These are phyloP conservation scores for Gymnopilus junonius DNA, from an alignment of 768 basidiomycete genomes.

Conservation along the genomic window DNA sequence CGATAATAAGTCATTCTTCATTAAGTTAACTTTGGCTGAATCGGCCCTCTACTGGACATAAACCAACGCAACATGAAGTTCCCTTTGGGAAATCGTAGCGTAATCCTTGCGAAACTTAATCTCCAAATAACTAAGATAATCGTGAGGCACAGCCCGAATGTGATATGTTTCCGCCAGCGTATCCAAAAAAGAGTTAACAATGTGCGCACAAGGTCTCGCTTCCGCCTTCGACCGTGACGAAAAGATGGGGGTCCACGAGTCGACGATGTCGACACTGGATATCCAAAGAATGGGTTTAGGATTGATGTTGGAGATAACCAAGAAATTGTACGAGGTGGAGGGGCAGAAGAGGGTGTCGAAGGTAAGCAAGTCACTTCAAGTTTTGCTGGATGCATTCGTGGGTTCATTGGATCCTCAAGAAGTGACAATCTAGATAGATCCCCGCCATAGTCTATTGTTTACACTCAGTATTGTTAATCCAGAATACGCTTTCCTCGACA, in stretches of 20 bases:
- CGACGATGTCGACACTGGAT: constrained; percentile 50
- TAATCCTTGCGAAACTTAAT: constrained; percentile 23
- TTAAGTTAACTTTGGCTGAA: background rate
- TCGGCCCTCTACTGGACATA: constrained; percentile 8
- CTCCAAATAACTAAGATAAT: constrained; percentile 32
- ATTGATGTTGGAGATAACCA: constrained; percentile 59
- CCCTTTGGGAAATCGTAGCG: constrained; percentile 24
- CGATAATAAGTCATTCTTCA: background rate
- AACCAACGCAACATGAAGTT: constrained; percentile 17
- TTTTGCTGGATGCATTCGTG: constrained; percentile 22
- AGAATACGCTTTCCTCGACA: constrained; percentile 12
- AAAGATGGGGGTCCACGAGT: constrained; percentile 43
- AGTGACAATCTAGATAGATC: constrained; percentile 52
- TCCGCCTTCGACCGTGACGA: constrained; percentile 66
- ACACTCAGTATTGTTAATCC: constrained; percentile 22
- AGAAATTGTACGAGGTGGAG: constrained; percentile 11
- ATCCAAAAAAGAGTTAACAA: constrained; percentile 68
- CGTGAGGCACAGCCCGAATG: constrained; percentile 36
- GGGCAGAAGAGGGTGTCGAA: constrained; percentile 9
- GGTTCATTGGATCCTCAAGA: constrained; percentile 54
- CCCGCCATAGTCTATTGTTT: constrained; percentile 72
- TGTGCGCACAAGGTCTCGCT: constrained; percentile 68
- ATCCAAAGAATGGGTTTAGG: constrained; percentile 78
- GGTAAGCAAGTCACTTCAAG: constrained; percentile 9
- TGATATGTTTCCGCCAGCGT: constrained; percentile 57